Evolutionary conservation across 2,329 filamentous ascomycete species (phyloP), one percentile per base, ranked within the genome.

Genomic region (Thelonectria discophora): DNA sequence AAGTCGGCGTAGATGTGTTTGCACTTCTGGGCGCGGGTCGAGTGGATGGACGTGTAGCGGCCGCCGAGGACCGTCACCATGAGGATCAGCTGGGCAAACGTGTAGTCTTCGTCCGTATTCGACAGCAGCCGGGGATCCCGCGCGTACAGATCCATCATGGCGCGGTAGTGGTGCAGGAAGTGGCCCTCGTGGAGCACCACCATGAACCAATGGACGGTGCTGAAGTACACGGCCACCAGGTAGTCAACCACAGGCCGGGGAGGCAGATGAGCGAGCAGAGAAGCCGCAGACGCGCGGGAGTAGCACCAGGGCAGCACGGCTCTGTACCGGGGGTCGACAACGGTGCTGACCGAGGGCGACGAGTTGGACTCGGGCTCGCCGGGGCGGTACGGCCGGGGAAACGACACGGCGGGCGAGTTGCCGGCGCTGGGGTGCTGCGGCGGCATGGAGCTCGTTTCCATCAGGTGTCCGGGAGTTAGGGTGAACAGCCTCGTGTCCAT

Each of bases 111-210:
- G 20, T 46, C 43, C 21, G 43, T 46, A 8, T 46, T 46, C 7
- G 43, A 46, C 2, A 46, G 20, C 1, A 46, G 12, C 15, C 43
- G 5, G 11, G 43, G 18, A 46, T 46, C 43, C 18, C 18, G 15
- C 10, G 43, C 43, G 17, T 46, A 46, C 3, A 46, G 43, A 24
- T 46, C 43, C 43, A 46, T 46, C 43, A 46, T 46, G 43, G 20
- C 21, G 3, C 43, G 43, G 21, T 46, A 46, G 21, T 46, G 18
- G 15, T 46, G 43, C 43, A 46, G 21, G 17, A 46, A 46, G 43
- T 46, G 43, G 11, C 43, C 43, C 15, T 46, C 43, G 21, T 46
- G 43, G 3, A 46, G 43, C 21, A 46, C 43, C 2, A 27, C 43
- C 43, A 46, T 46, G 43, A 46, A 46, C 43, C 43, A 46, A 11